Conservation (phyloP, 352 stramenopile species). For the Phytopythium vexans region DNA sequence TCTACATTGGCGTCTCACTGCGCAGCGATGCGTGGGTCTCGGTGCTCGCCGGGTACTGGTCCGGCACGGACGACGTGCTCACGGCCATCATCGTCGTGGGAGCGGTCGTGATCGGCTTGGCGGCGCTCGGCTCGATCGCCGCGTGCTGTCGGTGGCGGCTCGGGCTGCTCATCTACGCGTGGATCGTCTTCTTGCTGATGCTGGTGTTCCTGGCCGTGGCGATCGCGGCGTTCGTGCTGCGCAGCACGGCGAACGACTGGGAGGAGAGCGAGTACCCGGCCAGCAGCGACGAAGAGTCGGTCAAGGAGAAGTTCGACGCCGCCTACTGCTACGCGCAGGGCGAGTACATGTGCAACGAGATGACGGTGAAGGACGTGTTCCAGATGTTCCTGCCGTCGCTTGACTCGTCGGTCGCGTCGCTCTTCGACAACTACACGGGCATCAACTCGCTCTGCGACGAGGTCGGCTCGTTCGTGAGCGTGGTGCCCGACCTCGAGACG, state of each 20-base stretch:
- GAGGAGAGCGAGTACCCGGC: slow-evolving; percentile 43
- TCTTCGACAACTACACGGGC: slow-evolving; percentile 43
- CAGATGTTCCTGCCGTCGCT: slow-evolving; percentile 47
- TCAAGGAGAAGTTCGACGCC: slow-evolving; percentile 65
- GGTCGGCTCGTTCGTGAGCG: neutral
- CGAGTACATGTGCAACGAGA: slow-evolving; percentile 66
- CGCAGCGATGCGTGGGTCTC: slow-evolving; percentile 51
- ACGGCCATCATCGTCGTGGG: slow-evolving; percentile 51
- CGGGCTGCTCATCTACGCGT: slow-evolving; percentile 54
- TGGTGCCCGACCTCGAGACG: slow-evolving; percentile 30
- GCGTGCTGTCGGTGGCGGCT: slow-evolving; percentile 56
- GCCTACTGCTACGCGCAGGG: slow-evolving; percentile 74
- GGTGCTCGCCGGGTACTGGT: slow-evolving; percentile 58
- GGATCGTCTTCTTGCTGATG: slow-evolving; percentile 46
- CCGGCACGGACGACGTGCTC: slow-evolving; percentile 35
- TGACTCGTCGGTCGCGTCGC: slow-evolving; percentile 21
- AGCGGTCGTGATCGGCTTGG: slow-evolving; percentile 50
- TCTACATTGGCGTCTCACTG: slow-evolving; percentile 42
- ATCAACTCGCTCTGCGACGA: slow-evolving; percentile 58
- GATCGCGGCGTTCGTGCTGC: slow-evolving; percentile 40
- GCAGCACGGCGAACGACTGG: slow-evolving; percentile 46
- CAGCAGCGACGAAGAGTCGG: slow-evolving; percentile 31
- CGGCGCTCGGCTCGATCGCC: slow-evolving; percentile 51
- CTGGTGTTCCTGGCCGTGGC: slow-evolving; percentile 47
- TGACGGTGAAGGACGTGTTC: slow-evolving; percentile 46